Conservation (phyloP, 768 basidiomycete species). For the Strobilomyces echinocephalus region DNA sequence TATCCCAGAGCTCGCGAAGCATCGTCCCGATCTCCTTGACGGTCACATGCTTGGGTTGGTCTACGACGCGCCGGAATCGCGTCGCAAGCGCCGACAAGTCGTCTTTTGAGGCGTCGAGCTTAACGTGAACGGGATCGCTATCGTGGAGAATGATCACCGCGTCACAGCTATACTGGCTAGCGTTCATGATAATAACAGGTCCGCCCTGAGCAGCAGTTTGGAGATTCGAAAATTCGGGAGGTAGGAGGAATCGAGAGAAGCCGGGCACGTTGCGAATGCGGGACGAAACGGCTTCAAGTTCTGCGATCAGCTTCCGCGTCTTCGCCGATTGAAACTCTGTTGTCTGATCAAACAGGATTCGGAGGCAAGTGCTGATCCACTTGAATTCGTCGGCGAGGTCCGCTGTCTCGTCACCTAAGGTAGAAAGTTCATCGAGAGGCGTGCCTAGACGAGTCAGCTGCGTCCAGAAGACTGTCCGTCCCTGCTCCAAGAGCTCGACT, state of each 20-base stretch:
- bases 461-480: not conserved
- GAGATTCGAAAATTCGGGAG: not conserved
- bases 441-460: not conserved
- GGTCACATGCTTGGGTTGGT: not conserved
- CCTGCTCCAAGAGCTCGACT: not conserved
- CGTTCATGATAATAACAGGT: slow-evolving; percentile 1
- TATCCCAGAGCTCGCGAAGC: not conserved
- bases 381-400: not conserved
- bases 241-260: not conserved
- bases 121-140: not conserved
- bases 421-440: not conserved
- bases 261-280: not conserved
- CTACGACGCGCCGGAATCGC: not conserved
- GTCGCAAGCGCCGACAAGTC: not conserved
- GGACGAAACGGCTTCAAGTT: not conserved
- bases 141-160: not conserved
- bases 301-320: not conserved
- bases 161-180: not conserved
- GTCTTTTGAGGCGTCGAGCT: not conserved
- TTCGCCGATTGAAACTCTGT: not conserved
- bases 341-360: not conserved
- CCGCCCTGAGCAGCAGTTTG: not conserved
- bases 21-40: not conserved
- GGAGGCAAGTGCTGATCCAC: not conserved
- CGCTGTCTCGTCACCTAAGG: not conserved